phyloP scores from a whole-genome alignment of 208 protist species.

The Paratrypanosoma confusum region DNA sequence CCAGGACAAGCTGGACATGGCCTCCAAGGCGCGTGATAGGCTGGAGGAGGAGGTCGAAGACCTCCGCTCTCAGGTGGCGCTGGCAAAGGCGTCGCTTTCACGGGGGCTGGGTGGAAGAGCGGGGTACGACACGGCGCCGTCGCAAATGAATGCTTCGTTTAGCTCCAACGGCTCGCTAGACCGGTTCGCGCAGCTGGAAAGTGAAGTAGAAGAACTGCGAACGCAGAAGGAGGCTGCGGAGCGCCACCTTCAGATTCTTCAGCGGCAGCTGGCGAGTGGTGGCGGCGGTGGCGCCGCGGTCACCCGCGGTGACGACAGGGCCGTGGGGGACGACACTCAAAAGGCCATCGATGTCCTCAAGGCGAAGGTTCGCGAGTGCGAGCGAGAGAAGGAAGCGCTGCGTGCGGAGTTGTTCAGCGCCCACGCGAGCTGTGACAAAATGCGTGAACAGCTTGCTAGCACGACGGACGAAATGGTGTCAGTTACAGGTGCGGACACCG shows the following conservation, averaged over 20 bases:
- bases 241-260: constrained; percentile 34
- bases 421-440: no score
- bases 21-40: constrained; percentile 25
- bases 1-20: constrained; percentile 40
- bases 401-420: constrained; percentile 32
- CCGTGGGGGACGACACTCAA: constrained; percentile 13
- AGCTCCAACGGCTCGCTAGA: constrained; percentile 49
- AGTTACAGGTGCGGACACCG: no score
- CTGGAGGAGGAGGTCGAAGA: constrained; percentile 50
- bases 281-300: constrained; percentile 6
- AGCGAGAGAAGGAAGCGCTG: constrained; percentile 47
- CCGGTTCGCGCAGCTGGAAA: constrained; percentile 44
- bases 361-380: constrained; percentile 42
- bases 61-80: constrained; percentile 28
- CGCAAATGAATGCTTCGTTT: constrained; percentile 34
- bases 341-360: constrained; percentile 26
- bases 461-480: no score
- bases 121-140: constrained; percentile 6
- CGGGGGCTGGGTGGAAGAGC: constrained; percentile 3
- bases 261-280: constrained; percentile 28
- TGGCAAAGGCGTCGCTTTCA: constrained; percentile 14
- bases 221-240: constrained; percentile 43
- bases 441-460: no score
- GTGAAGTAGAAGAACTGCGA: constrained; percentile 52
- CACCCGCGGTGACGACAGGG: background rate